phyloP scores from a whole-genome alignment of 208 protist genomes.

The Wallacemonas rigidus region DNA sequence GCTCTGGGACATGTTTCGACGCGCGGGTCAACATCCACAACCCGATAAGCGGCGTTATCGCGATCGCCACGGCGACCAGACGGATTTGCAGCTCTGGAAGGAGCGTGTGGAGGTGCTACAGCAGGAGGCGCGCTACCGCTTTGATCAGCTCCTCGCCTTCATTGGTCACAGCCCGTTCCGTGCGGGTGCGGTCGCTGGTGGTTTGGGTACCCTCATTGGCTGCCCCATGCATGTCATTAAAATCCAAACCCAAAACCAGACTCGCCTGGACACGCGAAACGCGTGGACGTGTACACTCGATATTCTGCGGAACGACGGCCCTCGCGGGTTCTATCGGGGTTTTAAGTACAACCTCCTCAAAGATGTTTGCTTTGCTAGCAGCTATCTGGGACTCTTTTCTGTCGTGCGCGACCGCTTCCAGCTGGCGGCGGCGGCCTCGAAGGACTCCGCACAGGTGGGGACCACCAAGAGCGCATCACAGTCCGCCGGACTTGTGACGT shows the following conservation, averaged over 20 bases:
- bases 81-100: background rate
- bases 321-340: conserved; percentile 79
- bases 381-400: conserved; percentile 83
- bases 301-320: conserved; percentile 62
- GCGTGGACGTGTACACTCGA: conserved; percentile 71
- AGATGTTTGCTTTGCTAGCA: conserved; percentile 74
- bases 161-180: conserved; percentile 58
- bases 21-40: background rate
- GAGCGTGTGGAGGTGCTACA: conserved; percentile 3
- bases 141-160: conserved; percentile 7
- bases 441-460: background rate
- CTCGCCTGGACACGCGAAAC: conserved; percentile 50
- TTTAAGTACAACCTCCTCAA: conserved; percentile 71
- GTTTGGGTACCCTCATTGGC: conserved; percentile 80
- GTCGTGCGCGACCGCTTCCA: conserved; percentile 23
- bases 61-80: background rate
- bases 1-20: conserved; percentile 69
- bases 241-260: conserved; percentile 82
- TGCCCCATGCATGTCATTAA: conserved; percentile 91
- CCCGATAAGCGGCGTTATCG: background rate
- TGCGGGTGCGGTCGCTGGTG: conserved; percentile 76
- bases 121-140: conserved; percentile 1
- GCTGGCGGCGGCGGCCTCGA: background rate
- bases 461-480: background rate
- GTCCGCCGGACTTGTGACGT: background rate